These are phyloP conservation scores for Neofusicoccum sp. DNA, from an alignment of 2,329 filamentous ascomycete species.

Conservation along the genomic window DNA sequence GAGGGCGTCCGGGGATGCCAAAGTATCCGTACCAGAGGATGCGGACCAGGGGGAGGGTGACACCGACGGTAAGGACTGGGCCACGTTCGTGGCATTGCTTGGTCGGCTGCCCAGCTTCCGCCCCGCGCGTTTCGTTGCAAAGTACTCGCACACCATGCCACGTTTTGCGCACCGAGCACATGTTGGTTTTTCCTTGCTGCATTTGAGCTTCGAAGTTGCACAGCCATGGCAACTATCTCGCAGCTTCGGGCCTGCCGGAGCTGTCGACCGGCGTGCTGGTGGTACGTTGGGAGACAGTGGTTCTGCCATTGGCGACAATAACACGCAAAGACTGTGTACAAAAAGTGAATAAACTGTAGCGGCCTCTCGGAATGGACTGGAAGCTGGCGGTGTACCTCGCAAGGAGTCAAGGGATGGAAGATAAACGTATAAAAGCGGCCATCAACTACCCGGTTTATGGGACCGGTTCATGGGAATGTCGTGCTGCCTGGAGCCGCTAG, in stretches of 20 bases:
- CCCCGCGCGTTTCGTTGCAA: not conserved
- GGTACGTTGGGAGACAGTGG: not conserved
- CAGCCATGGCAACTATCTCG: slow-evolving; percentile 41
- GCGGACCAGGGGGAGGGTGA: not conserved
- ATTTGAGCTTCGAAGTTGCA: slow-evolving; percentile 42
- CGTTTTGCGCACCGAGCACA: slow-evolving; percentile 33
- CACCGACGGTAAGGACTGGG: not conserved
- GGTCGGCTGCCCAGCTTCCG: not conserved
- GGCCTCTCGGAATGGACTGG: too few species aligned
- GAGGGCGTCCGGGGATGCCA: too few species aligned
- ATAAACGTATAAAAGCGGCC: too few species aligned
- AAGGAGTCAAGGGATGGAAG: too few species aligned
- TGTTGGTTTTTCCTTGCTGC: slow-evolving; percentile 38
- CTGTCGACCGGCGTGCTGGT: not conserved
- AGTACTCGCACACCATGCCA: not conserved
- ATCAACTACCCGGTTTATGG: too few species aligned
- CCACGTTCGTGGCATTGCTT: not conserved
- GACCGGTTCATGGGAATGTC: too few species aligned
- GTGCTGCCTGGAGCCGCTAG: too few species aligned
- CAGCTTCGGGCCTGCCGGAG: slow-evolving; percentile 32
- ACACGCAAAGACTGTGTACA: not conserved
- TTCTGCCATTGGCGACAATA: not conserved
- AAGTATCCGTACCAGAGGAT: too few species aligned
- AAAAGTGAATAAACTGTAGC: too few species aligned
- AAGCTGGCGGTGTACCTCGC: too few species aligned